These are phyloP conservation scores for Pyrus pyrifolia DNA, from an alignment of 306 rosid species.

Conservation along the genomic window DNA sequence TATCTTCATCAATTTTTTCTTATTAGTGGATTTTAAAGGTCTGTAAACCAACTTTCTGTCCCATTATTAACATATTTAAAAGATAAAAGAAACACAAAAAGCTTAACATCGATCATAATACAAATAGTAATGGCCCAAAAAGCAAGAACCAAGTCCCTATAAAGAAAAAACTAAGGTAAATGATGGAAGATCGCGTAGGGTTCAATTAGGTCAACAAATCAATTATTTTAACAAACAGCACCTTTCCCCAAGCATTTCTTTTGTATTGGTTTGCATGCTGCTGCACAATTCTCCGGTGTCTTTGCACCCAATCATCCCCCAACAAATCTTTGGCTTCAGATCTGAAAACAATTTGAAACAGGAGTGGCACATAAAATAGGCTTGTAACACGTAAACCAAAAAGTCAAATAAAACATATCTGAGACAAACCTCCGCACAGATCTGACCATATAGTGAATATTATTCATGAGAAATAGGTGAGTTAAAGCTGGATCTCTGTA, in stretches of 20 bases:
- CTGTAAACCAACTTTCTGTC: background rate
- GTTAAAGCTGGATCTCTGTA: slow-evolving; percentile 77
- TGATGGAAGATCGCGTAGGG: background rate
- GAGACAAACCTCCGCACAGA: slow-evolving; percentile 76
- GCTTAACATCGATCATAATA: background rate
- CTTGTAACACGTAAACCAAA: slow-evolving; percentile 8
- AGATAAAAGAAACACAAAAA: background rate
- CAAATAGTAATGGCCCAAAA: background rate
- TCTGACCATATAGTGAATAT: slow-evolving; percentile 91
- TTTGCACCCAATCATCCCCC: slow-evolving; percentile 98
- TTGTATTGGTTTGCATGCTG: slow-evolving; percentile 97
- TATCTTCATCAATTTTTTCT: background rate
- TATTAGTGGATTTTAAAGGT: background rate
- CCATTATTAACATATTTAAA: background rate
- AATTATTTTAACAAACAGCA: slow-evolving; percentile 12
- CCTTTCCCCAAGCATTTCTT: slow-evolving; percentile 96
- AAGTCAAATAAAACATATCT: slow-evolving; percentile 1
- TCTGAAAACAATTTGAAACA: slow-evolving; percentile 35
- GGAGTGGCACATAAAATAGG: background rate
- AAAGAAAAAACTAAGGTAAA: background rate
- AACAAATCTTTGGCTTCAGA: slow-evolving; percentile 99
- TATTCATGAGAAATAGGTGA: slow-evolving; percentile 94
- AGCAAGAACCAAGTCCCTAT: background rate
- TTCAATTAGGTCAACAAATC: background rate
- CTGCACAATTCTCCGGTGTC: slow-evolving; percentile 87